Evolutionary conservation across 805 yeast species (phyloP).

Genomic region (Peterozyma xylosa): DNA sequence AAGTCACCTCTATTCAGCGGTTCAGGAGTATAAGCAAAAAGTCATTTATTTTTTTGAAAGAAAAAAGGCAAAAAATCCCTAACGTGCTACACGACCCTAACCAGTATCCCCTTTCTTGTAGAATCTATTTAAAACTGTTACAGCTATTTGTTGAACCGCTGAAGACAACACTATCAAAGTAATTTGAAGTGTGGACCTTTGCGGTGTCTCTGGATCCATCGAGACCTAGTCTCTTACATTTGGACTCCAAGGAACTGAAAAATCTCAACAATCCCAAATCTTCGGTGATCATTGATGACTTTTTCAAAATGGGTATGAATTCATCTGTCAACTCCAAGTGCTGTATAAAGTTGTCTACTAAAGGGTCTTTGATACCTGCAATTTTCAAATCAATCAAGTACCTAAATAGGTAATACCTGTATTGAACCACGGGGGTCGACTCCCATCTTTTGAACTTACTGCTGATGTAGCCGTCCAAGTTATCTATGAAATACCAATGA

Average conservation of each 20-base stretch:
- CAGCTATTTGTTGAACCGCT: too few relatives aligned
- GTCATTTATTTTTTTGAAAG: too few relatives aligned
- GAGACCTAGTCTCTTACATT: too few relatives aligned
- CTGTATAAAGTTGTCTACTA: constrained; percentile 2
- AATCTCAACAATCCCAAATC: not conserved
- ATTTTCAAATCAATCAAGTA: constrained; percentile 7
- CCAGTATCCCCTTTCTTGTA: too few relatives aligned
- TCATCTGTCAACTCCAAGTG: not conserved
- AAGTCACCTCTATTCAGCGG: too few relatives aligned
- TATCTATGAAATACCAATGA: constrained; percentile 29
- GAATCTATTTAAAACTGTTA: too few relatives aligned
- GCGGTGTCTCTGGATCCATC: too few relatives aligned
- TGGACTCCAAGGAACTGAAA: not conserved
- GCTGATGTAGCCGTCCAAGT: constrained; percentile 13
- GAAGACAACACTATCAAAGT: too few relatives aligned
- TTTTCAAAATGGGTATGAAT: not conserved
- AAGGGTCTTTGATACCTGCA: constrained; percentile 8
- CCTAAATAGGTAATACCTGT: constrained; percentile 15
- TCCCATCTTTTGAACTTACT: constrained; percentile 25
- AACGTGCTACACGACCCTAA: too few relatives aligned
- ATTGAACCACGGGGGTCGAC: constrained; percentile 15
- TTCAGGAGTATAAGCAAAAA: too few relatives aligned
- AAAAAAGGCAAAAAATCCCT: too few relatives aligned
- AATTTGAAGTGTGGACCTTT: too few relatives aligned
- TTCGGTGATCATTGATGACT: constrained; percentile 2